A percentile compares a stretch with the other conserved stretches of the same genome.
phyloP scores from a whole-genome alignment of 75 land plant genomes.

The Cryptomeria japonica region DNA sequence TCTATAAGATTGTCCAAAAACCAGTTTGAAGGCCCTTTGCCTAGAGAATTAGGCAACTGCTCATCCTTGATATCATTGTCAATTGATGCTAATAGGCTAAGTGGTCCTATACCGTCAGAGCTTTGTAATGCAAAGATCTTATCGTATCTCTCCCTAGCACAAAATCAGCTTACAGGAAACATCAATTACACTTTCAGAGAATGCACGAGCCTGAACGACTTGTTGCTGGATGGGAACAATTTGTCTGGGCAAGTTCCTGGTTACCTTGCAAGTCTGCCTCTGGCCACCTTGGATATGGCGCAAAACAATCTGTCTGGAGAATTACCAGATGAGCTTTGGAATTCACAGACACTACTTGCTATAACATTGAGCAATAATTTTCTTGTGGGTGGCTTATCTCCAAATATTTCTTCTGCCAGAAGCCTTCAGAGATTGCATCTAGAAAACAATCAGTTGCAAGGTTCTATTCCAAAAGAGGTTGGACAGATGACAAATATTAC shows the following conservation, averaged over 20 bases:
- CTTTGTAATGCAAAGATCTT: constrained; percentile 42
- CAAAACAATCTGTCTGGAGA: constrained; percentile 61
- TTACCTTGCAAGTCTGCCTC: constrained; percentile 58
- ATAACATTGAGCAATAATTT: constrained; percentile 40
- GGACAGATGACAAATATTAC: constrained; percentile 52
- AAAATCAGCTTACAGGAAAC: constrained; percentile 43
- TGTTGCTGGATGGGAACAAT: constrained; percentile 48
- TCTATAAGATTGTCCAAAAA: constrained; percentile 47
- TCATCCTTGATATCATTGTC: constrained; percentile 23
- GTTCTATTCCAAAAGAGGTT: constrained; percentile 50
- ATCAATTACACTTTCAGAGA: constrained; percentile 38
- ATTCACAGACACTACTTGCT: constrained; percentile 49
- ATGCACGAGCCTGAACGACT: constrained; percentile 47
- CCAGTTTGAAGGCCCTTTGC: constrained; percentile 43
- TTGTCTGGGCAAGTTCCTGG: constrained; percentile 58
- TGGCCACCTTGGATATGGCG: constrained; percentile 53
- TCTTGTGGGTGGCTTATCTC: constrained; percentile 45
- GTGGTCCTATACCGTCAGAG: constrained; percentile 46
- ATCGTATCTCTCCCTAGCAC: constrained; percentile 25
- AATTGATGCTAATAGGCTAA: constrained; percentile 42
- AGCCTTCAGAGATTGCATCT: constrained; percentile 40
- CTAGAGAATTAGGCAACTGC: constrained; percentile 35
- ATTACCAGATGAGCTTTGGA: constrained; percentile 56
- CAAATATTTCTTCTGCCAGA: constrained; percentile 23
- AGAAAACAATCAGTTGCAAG: constrained; percentile 48